A percentile compares a stretch with the other conserved stretches of the same genome.
phyloP scores from a whole-genome alignment of 495 filamentous ascomycete genomes.

The Achaetomiella virescens region DNA sequence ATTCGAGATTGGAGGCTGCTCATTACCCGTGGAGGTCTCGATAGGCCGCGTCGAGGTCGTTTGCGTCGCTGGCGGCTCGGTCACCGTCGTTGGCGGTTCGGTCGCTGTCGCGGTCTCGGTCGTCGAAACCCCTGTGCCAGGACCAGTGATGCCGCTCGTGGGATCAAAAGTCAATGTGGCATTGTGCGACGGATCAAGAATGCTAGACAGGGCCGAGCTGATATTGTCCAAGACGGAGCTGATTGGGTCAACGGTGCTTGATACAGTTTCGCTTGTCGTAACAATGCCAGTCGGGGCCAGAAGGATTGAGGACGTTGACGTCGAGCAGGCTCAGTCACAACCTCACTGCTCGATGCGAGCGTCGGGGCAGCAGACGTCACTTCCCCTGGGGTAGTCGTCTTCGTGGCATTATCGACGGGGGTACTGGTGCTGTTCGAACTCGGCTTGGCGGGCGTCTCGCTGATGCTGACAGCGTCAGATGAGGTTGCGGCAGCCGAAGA shows the following conservation, averaged over 20 bases:
- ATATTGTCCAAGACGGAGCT: conserved; percentile 2
- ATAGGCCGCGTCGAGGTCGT: background rate
- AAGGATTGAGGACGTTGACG: conserved; percentile 4
- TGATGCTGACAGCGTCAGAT: background rate
- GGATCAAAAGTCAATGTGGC: background rate
- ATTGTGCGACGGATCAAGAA: background rate
- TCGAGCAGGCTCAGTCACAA: background rate
- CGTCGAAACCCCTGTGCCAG: background rate
- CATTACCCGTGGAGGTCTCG: background rate
- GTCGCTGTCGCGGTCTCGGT: background rate
- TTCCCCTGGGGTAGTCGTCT: background rate
- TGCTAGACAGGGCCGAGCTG: background rate
- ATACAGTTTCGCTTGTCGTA: background rate
- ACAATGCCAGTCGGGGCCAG: conserved; percentile 15
- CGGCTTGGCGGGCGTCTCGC: background rate
- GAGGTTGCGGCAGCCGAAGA: background rate
- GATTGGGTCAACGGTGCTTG: background rate
- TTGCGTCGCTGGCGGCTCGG: background rate
- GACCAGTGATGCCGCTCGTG: conserved; percentile 2
- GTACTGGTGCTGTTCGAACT: too few relatives aligned
- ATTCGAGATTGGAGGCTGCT: background rate
- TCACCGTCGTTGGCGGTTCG: background rate
- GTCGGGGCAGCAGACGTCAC: background rate
- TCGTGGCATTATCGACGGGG: too few relatives aligned
- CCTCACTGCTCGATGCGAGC: background rate